Conservation (phyloP, 257 asterid species). For the Primulina huaijiensis region DNA sequence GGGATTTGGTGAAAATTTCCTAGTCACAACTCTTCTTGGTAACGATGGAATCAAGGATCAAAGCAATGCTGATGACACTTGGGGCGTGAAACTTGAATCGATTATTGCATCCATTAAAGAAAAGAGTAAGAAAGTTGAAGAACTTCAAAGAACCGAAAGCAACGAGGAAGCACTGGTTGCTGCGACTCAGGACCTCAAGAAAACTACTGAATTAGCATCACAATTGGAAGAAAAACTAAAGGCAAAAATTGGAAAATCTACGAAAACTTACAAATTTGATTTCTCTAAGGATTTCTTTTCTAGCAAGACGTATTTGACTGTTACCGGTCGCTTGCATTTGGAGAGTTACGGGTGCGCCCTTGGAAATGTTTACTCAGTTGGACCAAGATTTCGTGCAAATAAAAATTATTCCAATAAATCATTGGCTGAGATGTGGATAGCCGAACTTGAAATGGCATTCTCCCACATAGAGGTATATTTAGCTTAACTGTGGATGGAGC, state of each 20-base stretch:
- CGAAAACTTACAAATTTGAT: slow-evolving; percentile 21
- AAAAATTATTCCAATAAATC: slow-evolving; percentile 44
- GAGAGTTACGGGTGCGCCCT: slow-evolving; percentile 84
- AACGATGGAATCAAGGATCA: slow-evolving; percentile 28
- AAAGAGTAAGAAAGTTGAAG: slow-evolving; percentile 59
- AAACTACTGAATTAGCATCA: slow-evolving; percentile 51
- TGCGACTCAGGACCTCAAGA: slow-evolving; percentile 67
- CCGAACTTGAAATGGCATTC: slow-evolving; percentile 84
- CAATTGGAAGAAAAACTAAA: slow-evolving; percentile 55
- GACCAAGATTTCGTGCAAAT: slow-evolving; percentile 70
- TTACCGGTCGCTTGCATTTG: slow-evolving; percentile 74
- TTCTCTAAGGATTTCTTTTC: slow-evolving; percentile 62
- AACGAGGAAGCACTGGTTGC: slow-evolving; percentile 73
- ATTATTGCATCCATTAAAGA: slow-evolving; percentile 57
- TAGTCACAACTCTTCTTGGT: slow-evolving; percentile 51
- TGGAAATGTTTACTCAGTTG: slow-evolving; percentile 78
- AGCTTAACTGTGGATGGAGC: slow-evolving; percentile 1
- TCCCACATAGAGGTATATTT: slow-evolving; percentile 52
- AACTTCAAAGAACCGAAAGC: slow-evolving; percentile 65
- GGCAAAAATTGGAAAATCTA: slow-evolving; percentile 27
- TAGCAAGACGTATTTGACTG: slow-evolving; percentile 47
- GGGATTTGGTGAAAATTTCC: slow-evolving; percentile 49
- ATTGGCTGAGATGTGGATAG: slow-evolving; percentile 83
- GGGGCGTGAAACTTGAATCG: slow-evolving; percentile 39
- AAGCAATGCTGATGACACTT: slow-evolving; percentile 22